Conservation (phyloP, 2,329 filamentous ascomycete genomes). For the Claviceps monticola region DNA sequence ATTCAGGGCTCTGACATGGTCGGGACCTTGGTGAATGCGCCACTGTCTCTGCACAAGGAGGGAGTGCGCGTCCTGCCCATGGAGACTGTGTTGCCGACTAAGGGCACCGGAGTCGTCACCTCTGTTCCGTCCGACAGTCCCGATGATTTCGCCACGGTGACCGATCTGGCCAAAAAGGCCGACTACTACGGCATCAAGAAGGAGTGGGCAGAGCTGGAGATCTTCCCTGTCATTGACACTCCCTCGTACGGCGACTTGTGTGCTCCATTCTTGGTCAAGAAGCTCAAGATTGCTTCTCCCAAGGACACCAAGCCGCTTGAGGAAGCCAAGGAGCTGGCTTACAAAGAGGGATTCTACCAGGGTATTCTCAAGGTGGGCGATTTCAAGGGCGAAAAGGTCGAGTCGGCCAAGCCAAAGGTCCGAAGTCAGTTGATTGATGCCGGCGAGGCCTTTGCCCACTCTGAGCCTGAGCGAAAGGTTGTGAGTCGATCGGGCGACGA, state of each 20-base stretch:
- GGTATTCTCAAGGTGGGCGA: constrained; percentile 80
- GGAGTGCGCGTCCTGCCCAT: constrained; percentile 86
- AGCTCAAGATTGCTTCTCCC: constrained; percentile 91
- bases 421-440: constrained; percentile 62
- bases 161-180: constrained; percentile 84
- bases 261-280: constrained; percentile 71
- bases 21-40: constrained; percentile 80
- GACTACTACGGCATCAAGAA: constrained; percentile 94
- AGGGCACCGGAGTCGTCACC: constrained; percentile 93
- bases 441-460: constrained; percentile 77
- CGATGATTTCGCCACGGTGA: constrained; percentile 83
- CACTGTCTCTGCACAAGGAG: constrained; percentile 70
- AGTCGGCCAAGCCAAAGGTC: constrained; percentile 76
- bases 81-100: constrained; percentile 82
- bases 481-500: constrained; percentile 82
- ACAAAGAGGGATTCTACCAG: constrained; percentile 96
- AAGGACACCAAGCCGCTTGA: constrained; percentile 83
- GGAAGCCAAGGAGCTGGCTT: constrained; percentile 89
- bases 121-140: constrained; percentile 89
- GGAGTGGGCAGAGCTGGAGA: constrained; percentile 88
- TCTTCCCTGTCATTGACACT: constrained; percentile 78
- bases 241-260: constrained; percentile 76
- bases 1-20: constrained; percentile 67
- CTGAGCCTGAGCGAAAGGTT: constrained; percentile 83
- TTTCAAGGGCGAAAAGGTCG: constrained; percentile 75